A percentile compares a stretch with the other conserved stretches of the same genome.
Evolutionary conservation across 371 early-diverging fungal genomes (phyloP).

Genomic region (Rhizomucor pusillus): DNA sequence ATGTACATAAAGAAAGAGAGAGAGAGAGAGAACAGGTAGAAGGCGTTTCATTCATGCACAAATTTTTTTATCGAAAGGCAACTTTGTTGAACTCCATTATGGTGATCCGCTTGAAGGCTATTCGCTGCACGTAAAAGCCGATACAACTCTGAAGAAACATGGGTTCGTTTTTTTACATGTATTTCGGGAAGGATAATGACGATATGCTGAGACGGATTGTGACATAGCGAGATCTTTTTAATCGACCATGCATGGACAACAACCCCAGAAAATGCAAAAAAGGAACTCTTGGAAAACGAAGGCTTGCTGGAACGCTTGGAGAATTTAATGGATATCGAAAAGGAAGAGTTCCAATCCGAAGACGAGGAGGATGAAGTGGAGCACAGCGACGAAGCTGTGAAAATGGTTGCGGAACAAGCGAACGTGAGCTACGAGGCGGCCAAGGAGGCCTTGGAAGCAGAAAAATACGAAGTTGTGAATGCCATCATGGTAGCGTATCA

Average conservation of each 20-base stretch:
- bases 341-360: conserved; percentile 33
- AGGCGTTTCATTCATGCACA: not conserved
- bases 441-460: conserved; percentile 52
- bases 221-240: conserved; percentile 58
- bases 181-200: too few species aligned
- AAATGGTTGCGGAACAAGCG: conserved; percentile 60
- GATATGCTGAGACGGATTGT: not conserved
- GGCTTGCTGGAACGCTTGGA: conserved; percentile 62
- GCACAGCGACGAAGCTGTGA: conserved; percentile 39
- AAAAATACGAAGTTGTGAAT: conserved; percentile 64
- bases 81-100: conserved; percentile 51
- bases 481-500: conserved; percentile 70
- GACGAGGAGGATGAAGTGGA: conserved; percentile 36
- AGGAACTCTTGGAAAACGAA: conserved; percentile 51
- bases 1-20: too few species aligned
- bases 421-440: conserved; percentile 55
- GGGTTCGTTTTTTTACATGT: too few species aligned
- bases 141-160: conserved; percentile 47
- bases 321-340: conserved; percentile 58
- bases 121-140: conserved; percentile 56
- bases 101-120: conserved; percentile 57
- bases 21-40: not conserved
- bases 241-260: conserved; percentile 78
- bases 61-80: conserved; percentile 16
- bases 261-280: conserved; percentile 50